Evolutionary conservation across 225 moss, liverwort and hornwort species (phyloP).

Genomic region (Physcomitrellopsis africana): DNA sequence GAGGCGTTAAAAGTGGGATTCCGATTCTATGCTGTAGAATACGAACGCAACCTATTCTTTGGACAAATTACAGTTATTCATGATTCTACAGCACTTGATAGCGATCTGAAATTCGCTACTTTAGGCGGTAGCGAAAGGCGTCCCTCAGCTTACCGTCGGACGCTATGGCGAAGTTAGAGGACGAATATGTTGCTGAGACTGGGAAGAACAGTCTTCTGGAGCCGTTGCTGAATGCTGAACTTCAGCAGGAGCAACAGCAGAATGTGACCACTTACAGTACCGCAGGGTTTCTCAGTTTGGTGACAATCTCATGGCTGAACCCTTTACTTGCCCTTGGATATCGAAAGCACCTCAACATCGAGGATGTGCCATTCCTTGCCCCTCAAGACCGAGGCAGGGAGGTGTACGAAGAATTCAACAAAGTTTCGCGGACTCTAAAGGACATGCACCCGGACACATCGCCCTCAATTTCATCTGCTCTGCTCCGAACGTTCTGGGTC

Average conservation of each 20-base stretch:
- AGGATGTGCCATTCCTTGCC: constrained; percentile 33
- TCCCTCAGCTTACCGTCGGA: no score
- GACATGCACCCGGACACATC: not conserved
- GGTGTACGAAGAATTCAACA: constrained; percentile 21
- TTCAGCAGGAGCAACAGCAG: not conserved
- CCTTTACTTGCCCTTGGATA: constrained; percentile 40
- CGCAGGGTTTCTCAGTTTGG: constrained; percentile 33
- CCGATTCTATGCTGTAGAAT: not conserved
- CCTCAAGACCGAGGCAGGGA: constrained; percentile 34
- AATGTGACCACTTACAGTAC: constrained; percentile 13
- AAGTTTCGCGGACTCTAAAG: constrained; percentile 15
- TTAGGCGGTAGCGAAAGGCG: not conserved
- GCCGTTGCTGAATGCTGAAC: constrained; percentile 12
- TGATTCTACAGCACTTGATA: not conserved
- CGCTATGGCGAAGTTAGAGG: not conserved
- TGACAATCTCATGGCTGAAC: constrained; percentile 39
- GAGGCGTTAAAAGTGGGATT: not conserved
- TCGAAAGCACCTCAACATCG: constrained; percentile 30
- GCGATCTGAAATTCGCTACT: not conserved
- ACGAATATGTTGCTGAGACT: not conserved
- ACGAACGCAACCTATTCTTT: not conserved
- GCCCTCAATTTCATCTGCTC: constrained; percentile 26
- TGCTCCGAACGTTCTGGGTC: constrained; percentile 36
- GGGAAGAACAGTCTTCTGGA: constrained; percentile 20
- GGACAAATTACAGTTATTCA: not conserved